phyloP scores from a whole-genome alignment of 2,329 filamentous ascomycete genomes.

The Acrodontium crateriforme region DNA sequence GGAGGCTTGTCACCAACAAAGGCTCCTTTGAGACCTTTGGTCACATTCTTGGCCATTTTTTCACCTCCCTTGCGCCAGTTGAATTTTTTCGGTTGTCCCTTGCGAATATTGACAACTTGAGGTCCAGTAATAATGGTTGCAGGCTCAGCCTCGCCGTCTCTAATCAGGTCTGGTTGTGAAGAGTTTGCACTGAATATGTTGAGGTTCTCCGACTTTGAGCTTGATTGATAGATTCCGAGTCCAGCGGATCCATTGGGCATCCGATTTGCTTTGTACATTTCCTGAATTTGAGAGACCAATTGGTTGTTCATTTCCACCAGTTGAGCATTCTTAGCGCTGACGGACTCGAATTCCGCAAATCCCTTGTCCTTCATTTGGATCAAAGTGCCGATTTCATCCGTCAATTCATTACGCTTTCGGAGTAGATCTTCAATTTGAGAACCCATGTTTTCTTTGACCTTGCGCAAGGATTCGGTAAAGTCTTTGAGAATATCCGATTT shows the following conservation, averaged over 20 bases:
- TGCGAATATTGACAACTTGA: slow-evolving; percentile 90
- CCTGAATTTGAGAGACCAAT: slow-evolving; percentile 85
- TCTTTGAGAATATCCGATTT: slow-evolving; percentile 49
- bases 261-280: slow-evolving; percentile 69
- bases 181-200: slow-evolving; percentile 19
- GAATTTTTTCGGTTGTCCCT: slow-evolving; percentile 89
- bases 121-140: slow-evolving; percentile 53
- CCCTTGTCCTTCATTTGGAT: slow-evolving; percentile 82
- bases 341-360: slow-evolving; percentile 86
- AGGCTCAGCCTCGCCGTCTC: slow-evolving; percentile 51
- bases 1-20: slow-evolving; percentile 42
- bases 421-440: slow-evolving; percentile 75
- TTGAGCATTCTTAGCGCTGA: slow-evolving; percentile 89
- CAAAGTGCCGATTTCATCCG: slow-evolving; percentile 73
- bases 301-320: slow-evolving; percentile 92
- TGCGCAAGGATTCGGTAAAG: slow-evolving; percentile 47
- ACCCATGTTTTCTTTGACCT: slow-evolving; percentile 66
- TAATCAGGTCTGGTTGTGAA: slow-evolving; percentile 28
- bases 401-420: slow-evolving; percentile 66
- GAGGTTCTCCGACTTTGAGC: slow-evolving; percentile 14
- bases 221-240: slow-evolving; percentile 44
- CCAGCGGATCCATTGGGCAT: slow-evolving; percentile 30
- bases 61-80: slow-evolving; percentile 98
- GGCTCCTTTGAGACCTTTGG: slow-evolving; percentile 85
- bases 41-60: slow-evolving; percentile 83